Evolutionary conservation across 441 rosid species (phyloP).

Genomic region (Euphorbia schlechtendalii): DNA sequence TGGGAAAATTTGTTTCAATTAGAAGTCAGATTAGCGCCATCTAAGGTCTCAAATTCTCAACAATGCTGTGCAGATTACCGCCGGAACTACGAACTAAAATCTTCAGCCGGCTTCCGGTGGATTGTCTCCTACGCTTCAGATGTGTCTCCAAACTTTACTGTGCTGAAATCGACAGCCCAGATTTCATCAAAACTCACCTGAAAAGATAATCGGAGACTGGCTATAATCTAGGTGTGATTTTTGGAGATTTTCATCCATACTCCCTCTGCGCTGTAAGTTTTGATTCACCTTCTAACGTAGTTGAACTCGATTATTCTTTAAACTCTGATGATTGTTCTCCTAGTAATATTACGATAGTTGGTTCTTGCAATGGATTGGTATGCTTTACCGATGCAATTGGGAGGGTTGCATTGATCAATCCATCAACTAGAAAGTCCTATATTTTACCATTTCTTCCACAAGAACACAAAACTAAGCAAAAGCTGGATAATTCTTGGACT

Average conservation of each 20-base stretch:
- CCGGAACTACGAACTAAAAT: neutral
- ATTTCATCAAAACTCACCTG: slow-evolving; percentile 4
- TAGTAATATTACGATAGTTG: neutral
- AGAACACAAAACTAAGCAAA: neutral
- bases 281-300: too few relatives aligned
- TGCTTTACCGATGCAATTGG: slow-evolving; percentile 1
- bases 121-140: slow-evolving; percentile 7
- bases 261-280: too few relatives aligned
- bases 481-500: too few relatives aligned
- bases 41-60: neutral
- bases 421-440: slow-evolving; percentile 2
- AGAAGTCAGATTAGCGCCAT: too few relatives aligned
- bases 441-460: neutral
- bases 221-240: neutral
- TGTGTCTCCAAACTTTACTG: slow-evolving; percentile 13
- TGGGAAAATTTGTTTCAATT: too few relatives aligned
- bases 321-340: neutral
- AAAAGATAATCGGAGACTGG: neutral
- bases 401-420: slow-evolving; percentile 3
- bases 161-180: neutral
- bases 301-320: too few relatives aligned
- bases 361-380: slow-evolving; percentile 12
- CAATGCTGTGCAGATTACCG: neutral
- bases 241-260: too few relatives aligned
- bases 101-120: neutral